Percentiles rank a stretch among this genome's conserved stretches.
These are phyloP conservation scores for Aspergillus heteromorphus DNA, from an alignment of 495 filamentous ascomycete species.

Conservation along the genomic window DNA sequence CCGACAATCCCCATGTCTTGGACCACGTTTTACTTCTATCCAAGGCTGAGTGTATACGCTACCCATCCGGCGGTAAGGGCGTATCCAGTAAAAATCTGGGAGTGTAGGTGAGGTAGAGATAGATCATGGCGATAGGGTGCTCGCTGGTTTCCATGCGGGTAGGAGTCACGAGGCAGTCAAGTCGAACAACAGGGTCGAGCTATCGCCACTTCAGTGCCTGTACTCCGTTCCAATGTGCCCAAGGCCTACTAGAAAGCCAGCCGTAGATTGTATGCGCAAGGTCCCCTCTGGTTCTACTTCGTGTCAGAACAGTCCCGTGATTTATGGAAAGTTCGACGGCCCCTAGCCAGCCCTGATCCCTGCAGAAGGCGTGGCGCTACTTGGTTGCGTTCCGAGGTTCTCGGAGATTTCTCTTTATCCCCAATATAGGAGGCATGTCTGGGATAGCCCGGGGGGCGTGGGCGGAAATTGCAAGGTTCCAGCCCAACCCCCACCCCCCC, in stretches of 20 bases:
- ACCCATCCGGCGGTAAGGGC: background rate
- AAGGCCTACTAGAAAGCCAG: too few relatives aligned
- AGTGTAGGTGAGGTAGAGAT: too few relatives aligned
- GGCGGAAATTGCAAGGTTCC: background rate
- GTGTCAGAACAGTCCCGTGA: background rate
- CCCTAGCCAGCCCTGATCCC: background rate
- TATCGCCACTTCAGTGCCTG: background rate
- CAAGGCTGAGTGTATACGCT: background rate
- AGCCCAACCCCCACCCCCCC: background rate
- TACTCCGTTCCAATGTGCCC: too few relatives aligned
- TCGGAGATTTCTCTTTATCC: background rate
- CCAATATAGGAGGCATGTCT: background rate
- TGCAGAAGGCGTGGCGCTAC: background rate
- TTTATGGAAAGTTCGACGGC: background rate
- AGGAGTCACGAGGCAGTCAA: background rate
- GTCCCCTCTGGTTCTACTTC: background rate
- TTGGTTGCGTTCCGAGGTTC: background rate
- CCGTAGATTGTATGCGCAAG: background rate
- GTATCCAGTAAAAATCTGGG: background rate
- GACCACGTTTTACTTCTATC: slow-evolving; percentile 5
- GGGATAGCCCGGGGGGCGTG: background rate
- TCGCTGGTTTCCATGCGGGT: background rate
- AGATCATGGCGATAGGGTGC: background rate
- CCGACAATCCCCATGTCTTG: slow-evolving; percentile 16
- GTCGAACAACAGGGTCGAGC: background rate